Percentiles rank a stretch among this genome's conserved stretches.
These are phyloP conservation scores for Trifolium fragiferum DNA, from an alignment of 306 rosid genomes.

Conservation along the genomic window DNA sequence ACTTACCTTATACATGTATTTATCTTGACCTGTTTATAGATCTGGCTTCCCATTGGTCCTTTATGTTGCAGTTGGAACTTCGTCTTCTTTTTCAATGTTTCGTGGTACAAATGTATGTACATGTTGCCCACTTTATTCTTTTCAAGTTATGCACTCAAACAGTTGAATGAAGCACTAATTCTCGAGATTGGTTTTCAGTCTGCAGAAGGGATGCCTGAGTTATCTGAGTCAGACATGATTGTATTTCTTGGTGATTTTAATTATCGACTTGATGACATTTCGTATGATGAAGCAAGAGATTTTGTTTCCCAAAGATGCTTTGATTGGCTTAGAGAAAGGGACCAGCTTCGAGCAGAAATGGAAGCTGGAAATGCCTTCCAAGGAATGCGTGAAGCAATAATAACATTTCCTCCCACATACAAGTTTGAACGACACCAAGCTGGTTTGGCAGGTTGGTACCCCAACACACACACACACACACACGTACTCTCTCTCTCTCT, in stretches of 20 bases:
- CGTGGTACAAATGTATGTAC: conserved; percentile 80
- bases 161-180: conserved; percentile 47
- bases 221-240: conserved; percentile 91
- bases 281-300: conserved; percentile 97
- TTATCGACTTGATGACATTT: conserved; percentile 86
- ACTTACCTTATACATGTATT: conserved; percentile 61
- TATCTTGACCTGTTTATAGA: conserved; percentile 66
- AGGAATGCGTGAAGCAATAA: conserved; percentile 96
- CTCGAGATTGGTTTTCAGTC: conserved; percentile 58
- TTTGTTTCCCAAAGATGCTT: conserved; percentile 97
- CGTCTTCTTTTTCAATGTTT: conserved; percentile 65
- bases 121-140: conserved; percentile 40
- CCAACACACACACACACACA: not conserved
- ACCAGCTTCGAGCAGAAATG: conserved; percentile 97
- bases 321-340: conserved; percentile 98
- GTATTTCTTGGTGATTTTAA: conserved; percentile 96
- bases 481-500: too few species aligned
- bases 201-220: conserved; percentile 77
- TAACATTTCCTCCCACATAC: conserved; percentile 95
- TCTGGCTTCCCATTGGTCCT: conserved; percentile 79
- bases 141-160: conserved; percentile 33
- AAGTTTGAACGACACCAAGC: conserved; percentile 94
- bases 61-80: conserved; percentile 84
- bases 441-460: conserved; percentile 84
- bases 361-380: conserved; percentile 94